Conservation (phyloP, 257 asterid species). For the Nicotiana undulata region DNA sequence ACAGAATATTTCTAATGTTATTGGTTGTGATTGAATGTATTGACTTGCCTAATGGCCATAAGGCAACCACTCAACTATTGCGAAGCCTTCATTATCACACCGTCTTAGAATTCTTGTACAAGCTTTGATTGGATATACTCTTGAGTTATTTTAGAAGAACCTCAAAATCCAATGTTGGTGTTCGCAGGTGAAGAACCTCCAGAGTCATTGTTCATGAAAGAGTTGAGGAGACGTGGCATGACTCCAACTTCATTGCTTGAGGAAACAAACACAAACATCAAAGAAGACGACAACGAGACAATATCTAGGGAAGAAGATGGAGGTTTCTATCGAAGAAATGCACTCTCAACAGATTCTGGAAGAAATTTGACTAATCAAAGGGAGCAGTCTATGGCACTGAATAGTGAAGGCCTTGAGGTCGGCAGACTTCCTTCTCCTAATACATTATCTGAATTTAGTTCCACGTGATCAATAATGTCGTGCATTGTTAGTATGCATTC, state of each 20-base stretch:
- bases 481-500: neutral
- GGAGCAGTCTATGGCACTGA: slow-evolving; percentile 78
- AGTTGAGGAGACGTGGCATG: slow-evolving; percentile 84
- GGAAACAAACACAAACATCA: slow-evolving; percentile 47
- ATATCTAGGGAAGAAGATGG: slow-evolving; percentile 77
- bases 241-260: slow-evolving; percentile 80
- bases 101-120: neutral
- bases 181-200: slow-evolving; percentile 88
- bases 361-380: slow-evolving; percentile 53
- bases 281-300: slow-evolving; percentile 34
- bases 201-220: slow-evolving; percentile 87
- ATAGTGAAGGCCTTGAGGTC: slow-evolving; percentile 99
- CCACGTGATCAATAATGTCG: neutral
- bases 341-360: slow-evolving; percentile 46
- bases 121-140: neutral
- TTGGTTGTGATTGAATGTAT: neutral
- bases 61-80: neutral
- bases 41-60: neutral
- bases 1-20: neutral
- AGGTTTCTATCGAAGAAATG: slow-evolving; percentile 55
- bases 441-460: neutral
- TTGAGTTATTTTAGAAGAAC: neutral
- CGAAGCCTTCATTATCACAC: neutral
- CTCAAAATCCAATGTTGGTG: slow-evolving; percentile 1
- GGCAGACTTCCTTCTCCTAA: slow-evolving; percentile 3